Evolutionary conservation across 176 grass and related monocot species (phyloP).

Genomic region (Tillandsia fasciculata): DNA sequence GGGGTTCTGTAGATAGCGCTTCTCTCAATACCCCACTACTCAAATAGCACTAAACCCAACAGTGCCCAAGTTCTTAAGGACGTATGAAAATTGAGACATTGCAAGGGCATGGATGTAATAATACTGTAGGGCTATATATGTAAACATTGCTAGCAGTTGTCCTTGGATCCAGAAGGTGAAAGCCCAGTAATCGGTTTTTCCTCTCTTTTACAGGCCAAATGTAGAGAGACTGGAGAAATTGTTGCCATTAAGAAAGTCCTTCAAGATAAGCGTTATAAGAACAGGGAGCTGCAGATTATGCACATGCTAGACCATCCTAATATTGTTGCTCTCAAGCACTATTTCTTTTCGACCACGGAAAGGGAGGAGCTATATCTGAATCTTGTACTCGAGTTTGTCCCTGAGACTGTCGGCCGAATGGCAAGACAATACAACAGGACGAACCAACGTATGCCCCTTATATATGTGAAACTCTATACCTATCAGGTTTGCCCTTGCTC

Average conservation of each 20-base stretch:
- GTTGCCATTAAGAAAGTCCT: slow-evolving; percentile 97
- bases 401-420: slow-evolving; percentile 76
- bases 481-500: slow-evolving; percentile 56
- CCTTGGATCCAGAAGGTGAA: not conserved
- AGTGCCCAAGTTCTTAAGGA: no score
- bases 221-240: slow-evolving; percentile 88
- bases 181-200: slow-evolving; percentile 1
- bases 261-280: slow-evolving; percentile 98
- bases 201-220: slow-evolving; percentile 68
- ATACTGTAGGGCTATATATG: not conserved
- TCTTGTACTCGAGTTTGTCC: slow-evolving; percentile 86
- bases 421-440: slow-evolving; percentile 73
- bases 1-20: no score
- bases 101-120: no score
- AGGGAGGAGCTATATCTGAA: slow-evolving; percentile 90
- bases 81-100: no score
- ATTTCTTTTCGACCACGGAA: slow-evolving; percentile 87
- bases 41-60: no score
- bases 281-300: slow-evolving; percentile 91
- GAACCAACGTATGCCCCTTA: slow-evolving; percentile 77
- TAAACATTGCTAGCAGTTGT: not conserved
- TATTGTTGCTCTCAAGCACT: slow-evolving; percentile 79
- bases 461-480: slow-evolving; percentile 87
- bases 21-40: no score
- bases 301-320: slow-evolving; percentile 99